phyloP scores from a whole-genome alignment of 768 basidiomycete species.

The Trametes villosa region DNA sequence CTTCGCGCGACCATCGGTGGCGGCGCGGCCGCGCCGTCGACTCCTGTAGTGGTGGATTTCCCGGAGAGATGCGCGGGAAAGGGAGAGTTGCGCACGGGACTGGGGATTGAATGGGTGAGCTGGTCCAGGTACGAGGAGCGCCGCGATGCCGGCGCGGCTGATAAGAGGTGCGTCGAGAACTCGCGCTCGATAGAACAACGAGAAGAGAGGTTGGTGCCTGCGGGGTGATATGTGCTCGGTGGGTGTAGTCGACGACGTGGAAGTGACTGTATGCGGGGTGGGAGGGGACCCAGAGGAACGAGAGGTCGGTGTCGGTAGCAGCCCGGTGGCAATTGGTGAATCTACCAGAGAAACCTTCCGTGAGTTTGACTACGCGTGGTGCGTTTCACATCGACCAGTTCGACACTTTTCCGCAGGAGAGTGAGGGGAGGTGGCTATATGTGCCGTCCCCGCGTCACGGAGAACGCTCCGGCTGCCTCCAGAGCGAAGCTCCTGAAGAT shows the following conservation, averaged over 20 bases:
- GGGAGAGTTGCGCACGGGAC: background rate
- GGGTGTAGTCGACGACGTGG: background rate
- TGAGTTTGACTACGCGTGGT: too few relatives aligned
- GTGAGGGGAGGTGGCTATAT: too few relatives aligned
- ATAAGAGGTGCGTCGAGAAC: background rate
- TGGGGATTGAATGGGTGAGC: background rate
- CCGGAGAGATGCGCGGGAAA: background rate
- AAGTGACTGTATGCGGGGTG: background rate
- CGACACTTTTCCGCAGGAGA: too few relatives aligned
- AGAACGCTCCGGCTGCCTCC: too few relatives aligned
- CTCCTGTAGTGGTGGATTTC: background rate
- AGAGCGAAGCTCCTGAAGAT: too few relatives aligned
- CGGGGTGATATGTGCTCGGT: background rate
- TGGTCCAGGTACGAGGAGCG: background rate
- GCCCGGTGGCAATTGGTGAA: background rate
- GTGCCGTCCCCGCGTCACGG: too few relatives aligned
- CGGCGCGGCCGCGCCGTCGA: background rate
- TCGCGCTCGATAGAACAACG: background rate
- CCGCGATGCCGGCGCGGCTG: background rate
- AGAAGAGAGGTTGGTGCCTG: background rate
- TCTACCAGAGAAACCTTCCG: too few relatives aligned
- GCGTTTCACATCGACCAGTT: too few relatives aligned
- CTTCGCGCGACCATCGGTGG: constrained; percentile 18
- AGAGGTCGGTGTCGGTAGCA: background rate
- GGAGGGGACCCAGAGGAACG: background rate